Base-by-base conservation (phyloP, 2,329 filamentous ascomycete genomes). In the Cytospora mali region DNA sequence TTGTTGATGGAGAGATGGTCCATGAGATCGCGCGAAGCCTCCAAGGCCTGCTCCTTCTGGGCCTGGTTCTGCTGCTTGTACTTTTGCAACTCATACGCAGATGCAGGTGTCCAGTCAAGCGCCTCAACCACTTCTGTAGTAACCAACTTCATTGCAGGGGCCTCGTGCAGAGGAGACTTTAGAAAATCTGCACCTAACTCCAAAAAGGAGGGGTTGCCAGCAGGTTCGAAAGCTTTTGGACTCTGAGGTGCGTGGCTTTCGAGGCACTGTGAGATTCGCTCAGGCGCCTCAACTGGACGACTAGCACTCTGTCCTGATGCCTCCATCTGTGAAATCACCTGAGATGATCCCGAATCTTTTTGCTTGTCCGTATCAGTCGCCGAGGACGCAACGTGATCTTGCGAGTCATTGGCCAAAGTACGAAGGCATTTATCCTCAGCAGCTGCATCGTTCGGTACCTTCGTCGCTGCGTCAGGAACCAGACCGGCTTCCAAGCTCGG, bases 21-120 rank as follows among this genome's bases (percentile, higher is more conserved):
- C n/a, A 16, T 9, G 7, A 6, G 29, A 13, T 23, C 18, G 21
- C 16, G n/a, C 21, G 9, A 52, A 25, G n/a, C 21, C 14, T 16
- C 31, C 18, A 29, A 6, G 11, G 23, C 11, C 42, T 16, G 25
- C 2, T 39, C 14, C 6, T 29, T 11, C 5, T 16, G 48, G 29
- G 21, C 28, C 29, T 55, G 16, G 23, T 33, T 49, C 39, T 27
- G 50, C 11, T 56, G 33, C 23, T 59, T 49, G 50, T 52, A 35
- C 23, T 29, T 39, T 4, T 49, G 57, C 46, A 65, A 35, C 49
- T 59, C 52, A 39, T 58, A 51, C 18, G 63, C 63, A 50, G 63
- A 62, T 25, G 23, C 28, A 46, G 63, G 51, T 35, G 50, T 33
- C 50, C 35, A 54, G 2, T 29, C 28, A 10, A 29, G 50, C 42